These are phyloP conservation scores for Mycena kentingensis DNA, from an alignment of 768 basidiomycete genomes.

Conservation along the genomic window DNA sequence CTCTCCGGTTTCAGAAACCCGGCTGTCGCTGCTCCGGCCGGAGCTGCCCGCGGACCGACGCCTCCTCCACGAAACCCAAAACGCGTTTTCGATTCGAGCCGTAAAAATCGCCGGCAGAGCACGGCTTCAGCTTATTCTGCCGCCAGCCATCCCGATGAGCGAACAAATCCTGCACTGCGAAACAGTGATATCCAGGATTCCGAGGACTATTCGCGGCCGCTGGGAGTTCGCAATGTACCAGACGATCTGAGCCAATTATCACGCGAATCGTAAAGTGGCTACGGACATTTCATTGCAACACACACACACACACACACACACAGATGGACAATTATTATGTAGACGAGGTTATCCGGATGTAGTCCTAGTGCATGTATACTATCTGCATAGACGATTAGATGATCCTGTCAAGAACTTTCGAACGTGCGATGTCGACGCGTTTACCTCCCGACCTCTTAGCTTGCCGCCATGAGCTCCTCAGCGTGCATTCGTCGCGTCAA, in stretches of 20 bases:
- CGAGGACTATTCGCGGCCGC: constrained; percentile 58
- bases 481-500: no score
- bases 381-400: no score
- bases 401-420: no score
- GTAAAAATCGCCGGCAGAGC: constrained; percentile 22
- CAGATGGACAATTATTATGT: not conserved
- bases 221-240: constrained; percentile 59
- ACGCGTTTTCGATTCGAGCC: constrained; percentile 27
- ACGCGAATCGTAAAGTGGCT: constrained; percentile 28
- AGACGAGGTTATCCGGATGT: no score
- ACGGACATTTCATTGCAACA: not conserved
- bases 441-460: no score
- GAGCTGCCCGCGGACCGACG: constrained; percentile 28
- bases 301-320: constrained; percentile 1
- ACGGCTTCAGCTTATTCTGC: constrained; percentile 36
- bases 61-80: constrained; percentile 40
- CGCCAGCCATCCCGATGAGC: constrained; percentile 41
- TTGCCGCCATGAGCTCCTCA: no score
- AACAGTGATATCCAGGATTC: constrained; percentile 45
- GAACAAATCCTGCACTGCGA: constrained; percentile 48
- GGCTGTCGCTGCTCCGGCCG: constrained; percentile 27
- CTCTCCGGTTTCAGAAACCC: constrained; percentile 49
- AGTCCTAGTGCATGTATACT: no score
- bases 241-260: constrained; percentile 41
- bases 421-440: no score